Evolutionary conservation across 345 rosid species (phyloP).

Genomic region (Ailanthus altissimus): DNA sequence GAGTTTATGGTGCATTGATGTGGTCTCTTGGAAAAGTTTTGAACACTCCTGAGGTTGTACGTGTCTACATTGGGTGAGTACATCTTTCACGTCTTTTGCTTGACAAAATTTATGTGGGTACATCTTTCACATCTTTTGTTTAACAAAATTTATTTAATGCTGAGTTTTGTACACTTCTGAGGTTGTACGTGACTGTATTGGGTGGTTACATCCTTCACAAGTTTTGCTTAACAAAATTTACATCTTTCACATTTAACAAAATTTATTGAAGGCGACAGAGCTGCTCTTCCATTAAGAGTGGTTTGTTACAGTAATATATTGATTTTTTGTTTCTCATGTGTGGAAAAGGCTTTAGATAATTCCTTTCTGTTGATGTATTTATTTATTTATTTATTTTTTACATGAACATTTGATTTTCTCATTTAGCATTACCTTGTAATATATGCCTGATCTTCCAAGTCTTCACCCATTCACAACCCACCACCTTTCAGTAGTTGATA

Average conservation of each 20-base stretch:
- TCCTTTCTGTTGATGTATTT: background rate
- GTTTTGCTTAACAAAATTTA: too few relatives aligned
- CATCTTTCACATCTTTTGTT: background rate
- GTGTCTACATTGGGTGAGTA: conserved; percentile 87
- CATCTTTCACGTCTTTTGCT: background rate
- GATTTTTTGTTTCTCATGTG: background rate
- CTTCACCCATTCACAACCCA: background rate
- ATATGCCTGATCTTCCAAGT: background rate
- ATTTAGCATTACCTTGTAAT: background rate
- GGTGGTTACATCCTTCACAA: conserved; percentile 44
- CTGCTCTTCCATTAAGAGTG: background rate
- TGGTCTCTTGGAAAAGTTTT: conserved; percentile 98
- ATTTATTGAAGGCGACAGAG: background rate
- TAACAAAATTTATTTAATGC: background rate
- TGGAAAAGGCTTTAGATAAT: background rate
- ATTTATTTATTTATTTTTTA: too few relatives aligned
- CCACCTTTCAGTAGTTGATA: too few relatives aligned
- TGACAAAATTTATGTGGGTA: too few relatives aligned
- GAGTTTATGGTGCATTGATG: conserved; percentile 96
- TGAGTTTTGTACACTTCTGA: conserved; percentile 90
- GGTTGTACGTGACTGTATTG: conserved; percentile 86
- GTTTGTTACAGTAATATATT: background rate
- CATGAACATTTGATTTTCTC: background rate
- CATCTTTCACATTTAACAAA: too few relatives aligned
- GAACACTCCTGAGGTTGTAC: conserved; percentile 88